These are phyloP conservation scores for Thelephora aurantiotincta DNA, from an alignment of 768 basidiomycete species.

Conservation along the genomic window DNA sequence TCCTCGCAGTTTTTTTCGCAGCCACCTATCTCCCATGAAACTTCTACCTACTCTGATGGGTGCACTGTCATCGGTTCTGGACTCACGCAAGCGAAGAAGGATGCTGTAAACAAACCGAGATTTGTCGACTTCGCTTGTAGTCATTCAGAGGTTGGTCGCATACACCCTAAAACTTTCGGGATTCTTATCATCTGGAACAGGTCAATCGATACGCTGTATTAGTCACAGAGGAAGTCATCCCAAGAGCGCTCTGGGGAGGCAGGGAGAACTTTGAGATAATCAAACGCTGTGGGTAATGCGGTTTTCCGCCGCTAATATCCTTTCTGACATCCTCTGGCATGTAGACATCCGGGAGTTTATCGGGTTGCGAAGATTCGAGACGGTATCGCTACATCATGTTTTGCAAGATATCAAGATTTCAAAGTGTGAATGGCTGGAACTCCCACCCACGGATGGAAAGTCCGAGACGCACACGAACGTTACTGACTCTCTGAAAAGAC, in stretches of 20 bases:
- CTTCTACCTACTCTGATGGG: constrained; percentile 40
- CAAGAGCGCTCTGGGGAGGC: constrained; percentile 69
- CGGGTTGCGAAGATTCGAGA: constrained; percentile 66
- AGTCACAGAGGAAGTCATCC: constrained; percentile 58
- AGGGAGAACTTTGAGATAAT: constrained; percentile 46
- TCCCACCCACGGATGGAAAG: constrained; percentile 21
- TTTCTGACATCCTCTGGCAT: background rate
- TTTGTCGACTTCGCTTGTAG: constrained; percentile 67
- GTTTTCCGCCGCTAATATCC: background rate
- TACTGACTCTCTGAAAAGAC: constrained; percentile 60
- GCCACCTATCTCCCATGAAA: constrained; percentile 17
- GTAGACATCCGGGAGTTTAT: constrained; percentile 70
- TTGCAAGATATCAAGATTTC: constrained; percentile 63
- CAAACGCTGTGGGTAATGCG: constrained; percentile 31
- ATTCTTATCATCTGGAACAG: constrained; percentile 20
- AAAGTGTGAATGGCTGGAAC: constrained; percentile 71
- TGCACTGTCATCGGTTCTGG: constrained; percentile 31
- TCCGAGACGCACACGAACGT: constrained; percentile 38
- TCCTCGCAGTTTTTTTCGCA: constrained; percentile 46
- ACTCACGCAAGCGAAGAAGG: constrained; percentile 30
- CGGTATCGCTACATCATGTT: constrained; percentile 57
- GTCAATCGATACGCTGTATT: constrained; percentile 54
- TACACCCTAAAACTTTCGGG: background rate
- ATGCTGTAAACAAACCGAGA: constrained; percentile 47
- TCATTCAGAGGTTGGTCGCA: constrained; percentile 37